Evolutionary conservation across 139 green algal genomes (phyloP).

Genomic region (Chlorella sp.): DNA sequence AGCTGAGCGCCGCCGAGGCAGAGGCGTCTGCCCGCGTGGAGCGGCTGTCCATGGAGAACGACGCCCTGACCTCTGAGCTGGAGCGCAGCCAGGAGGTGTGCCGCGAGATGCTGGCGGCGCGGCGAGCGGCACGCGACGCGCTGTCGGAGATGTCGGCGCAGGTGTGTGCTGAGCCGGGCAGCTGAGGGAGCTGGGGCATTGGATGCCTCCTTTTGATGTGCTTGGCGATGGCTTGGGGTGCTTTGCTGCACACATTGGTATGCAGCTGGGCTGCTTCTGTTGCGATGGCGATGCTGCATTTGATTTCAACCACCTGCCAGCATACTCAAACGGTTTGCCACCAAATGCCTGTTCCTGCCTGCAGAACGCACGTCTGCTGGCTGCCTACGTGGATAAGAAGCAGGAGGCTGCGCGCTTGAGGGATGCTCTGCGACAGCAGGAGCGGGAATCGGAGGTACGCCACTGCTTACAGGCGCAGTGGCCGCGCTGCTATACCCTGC

Average conservation of each 20-base stretch:
- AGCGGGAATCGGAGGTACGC: slow-evolving; percentile 19
- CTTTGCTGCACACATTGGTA: not conserved
- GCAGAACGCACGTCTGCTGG: slow-evolving; percentile 29
- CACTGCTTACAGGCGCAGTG: not conserved
- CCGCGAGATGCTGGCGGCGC: slow-evolving; percentile 28
- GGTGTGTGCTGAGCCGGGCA: not conserved
- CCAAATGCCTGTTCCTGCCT: not conserved
- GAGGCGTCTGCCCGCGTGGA: not conserved
- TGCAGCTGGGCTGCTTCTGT: not conserved
- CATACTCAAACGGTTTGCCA: not conserved
- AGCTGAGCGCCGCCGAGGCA: not conserved
- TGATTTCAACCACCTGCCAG: not conserved
- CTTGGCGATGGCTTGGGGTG: not conserved
- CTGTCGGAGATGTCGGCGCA: slow-evolving; percentile 28
- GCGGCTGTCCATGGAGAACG: slow-evolving; percentile 16
- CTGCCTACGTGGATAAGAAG: slow-evolving; percentile 20
- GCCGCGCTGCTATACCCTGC: no score
- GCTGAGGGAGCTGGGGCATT: no score
- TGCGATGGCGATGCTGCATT: not conserved
- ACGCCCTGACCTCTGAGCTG: slow-evolving; percentile 21
- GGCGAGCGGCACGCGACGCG: slow-evolving; percentile 27
- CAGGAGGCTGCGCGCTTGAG: not conserved
- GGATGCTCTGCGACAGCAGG: not conserved
- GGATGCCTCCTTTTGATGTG: not conserved
- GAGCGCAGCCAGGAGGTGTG: slow-evolving; percentile 35